Percentiles rank a stretch among this genome's conserved stretches.
Conservation (phyloP, 2,329 filamentous ascomycete genomes). For the Davidsoniella virescens region DNA sequence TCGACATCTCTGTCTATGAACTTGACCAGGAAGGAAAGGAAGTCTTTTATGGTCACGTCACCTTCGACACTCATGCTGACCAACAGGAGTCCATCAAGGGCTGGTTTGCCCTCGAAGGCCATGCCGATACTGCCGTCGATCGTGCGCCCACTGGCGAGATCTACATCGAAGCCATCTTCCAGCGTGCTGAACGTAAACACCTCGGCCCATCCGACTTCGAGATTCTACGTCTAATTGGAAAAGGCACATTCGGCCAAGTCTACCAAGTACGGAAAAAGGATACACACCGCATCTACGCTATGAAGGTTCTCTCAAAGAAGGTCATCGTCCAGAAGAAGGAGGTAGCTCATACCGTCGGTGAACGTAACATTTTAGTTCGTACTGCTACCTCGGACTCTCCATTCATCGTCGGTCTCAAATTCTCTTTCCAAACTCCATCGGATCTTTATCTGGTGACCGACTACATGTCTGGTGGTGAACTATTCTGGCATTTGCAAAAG, state of each 20-base stretch:
- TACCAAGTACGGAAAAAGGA: conserved; percentile 98
- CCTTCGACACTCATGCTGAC: conserved; percentile 52
- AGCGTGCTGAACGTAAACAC: conserved; percentile 74
- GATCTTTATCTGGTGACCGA: conserved; percentile 97
- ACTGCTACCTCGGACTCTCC: conserved; percentile 78
- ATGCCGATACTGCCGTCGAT: conserved; percentile 43
- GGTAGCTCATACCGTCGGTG: conserved; percentile 89
- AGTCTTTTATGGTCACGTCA: conserved; percentile 69
- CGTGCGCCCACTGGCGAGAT: conserved; percentile 66
- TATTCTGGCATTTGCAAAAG: conserved; percentile 98
- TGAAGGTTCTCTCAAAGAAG: conserved; percentile 99
- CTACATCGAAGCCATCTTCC: conserved; percentile 70
- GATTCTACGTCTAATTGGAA: conserved; percentile 89
- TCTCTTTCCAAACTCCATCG: conserved; percentile 93
- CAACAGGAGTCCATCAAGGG: conserved; percentile 58
- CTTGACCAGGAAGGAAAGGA: conserved; percentile 63
- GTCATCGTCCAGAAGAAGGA: conserved; percentile 99
- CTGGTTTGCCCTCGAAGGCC: conserved; percentile 71
- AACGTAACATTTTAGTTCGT: conserved; percentile 90
- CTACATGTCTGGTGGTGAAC: conserved; percentile 96
- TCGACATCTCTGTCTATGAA: conserved; percentile 91
- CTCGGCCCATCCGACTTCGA: conserved; percentile 93
- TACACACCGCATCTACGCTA: conserved; percentile 88
- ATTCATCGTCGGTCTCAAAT: conserved; percentile 95
- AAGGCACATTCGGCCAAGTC: conserved; percentile 95